These are phyloP conservation scores for Circinella umbellata DNA, from an alignment of 371 early-diverging fungal genomes.

Conservation along the genomic window DNA sequence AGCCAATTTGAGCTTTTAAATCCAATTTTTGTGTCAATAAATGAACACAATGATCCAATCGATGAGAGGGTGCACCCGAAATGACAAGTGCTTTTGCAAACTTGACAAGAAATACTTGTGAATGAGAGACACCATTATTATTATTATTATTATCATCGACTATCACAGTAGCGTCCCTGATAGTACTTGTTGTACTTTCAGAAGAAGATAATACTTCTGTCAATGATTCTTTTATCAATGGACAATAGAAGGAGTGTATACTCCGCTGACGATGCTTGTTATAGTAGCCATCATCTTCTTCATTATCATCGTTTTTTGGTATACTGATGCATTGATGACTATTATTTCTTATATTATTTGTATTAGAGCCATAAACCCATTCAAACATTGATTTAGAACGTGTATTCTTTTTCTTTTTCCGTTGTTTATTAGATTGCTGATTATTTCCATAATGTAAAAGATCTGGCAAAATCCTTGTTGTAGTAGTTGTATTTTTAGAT, in stretches of 20 bases:
- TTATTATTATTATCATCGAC: background rate
- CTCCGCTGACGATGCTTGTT: background rate
- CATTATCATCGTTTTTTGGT: conserved; percentile 1
- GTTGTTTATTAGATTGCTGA: conserved; percentile 1
- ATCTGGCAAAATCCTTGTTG: conserved; percentile 11
- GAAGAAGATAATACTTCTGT: background rate
- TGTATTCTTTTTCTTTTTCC: conserved; percentile 21
- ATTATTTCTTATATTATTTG: background rate
- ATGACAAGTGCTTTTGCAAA: conserved; percentile 61
- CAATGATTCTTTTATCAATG: background rate
- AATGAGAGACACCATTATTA: background rate
- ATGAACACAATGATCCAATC: conserved; percentile 67
- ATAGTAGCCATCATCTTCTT: background rate
- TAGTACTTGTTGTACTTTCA: conserved; percentile 11
- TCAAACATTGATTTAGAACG: conserved; percentile 40
- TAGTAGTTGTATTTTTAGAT: background rate
- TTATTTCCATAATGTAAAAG: conserved; percentile 3
- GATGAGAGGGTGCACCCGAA: conserved; percentile 77
- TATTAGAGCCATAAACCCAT: conserved; percentile 18
- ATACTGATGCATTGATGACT: conserved; percentile 13
- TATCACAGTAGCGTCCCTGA: background rate
- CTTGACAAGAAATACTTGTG: conserved; percentile 24
- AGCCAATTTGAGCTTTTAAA: conserved; percentile 56
- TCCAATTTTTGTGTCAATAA: conserved; percentile 51
- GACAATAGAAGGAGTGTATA: background rate